Conservation (phyloP, 345 rosid genomes). For the Corchorus capsularis region DNA sequence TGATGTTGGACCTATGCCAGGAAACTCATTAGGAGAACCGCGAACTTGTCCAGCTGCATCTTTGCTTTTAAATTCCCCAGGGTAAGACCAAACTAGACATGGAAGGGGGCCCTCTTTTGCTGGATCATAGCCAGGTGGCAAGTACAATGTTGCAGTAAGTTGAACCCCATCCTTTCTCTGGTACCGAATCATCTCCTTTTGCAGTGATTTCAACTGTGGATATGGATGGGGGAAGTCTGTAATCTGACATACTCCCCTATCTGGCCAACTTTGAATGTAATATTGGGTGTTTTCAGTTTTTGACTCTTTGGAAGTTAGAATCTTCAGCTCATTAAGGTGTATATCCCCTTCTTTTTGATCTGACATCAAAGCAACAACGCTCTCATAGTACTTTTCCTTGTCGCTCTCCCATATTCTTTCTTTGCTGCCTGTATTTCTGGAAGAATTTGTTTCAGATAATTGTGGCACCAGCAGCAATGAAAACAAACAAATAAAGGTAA, state of each 20-base stretch:
- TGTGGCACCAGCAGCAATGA: conserved; percentile 18
- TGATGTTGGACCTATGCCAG: conserved; percentile 94
- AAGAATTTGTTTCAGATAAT: conserved; percentile 37
- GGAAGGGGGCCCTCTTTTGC: conserved; percentile 92
- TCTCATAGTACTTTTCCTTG: conserved; percentile 85
- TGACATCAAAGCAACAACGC: conserved; percentile 90
- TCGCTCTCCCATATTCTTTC: conserved; percentile 98
- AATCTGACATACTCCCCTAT: conserved; percentile 72
- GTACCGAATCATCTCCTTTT: conserved; percentile 97
- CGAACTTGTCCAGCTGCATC: conserved; percentile 99
- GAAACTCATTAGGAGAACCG: conserved; percentile 97
- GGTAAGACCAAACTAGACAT: conserved; percentile 94
- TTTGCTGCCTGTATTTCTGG: conserved; percentile 88
- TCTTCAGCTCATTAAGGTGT: conserved; percentile 64
- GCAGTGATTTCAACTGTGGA: conserved; percentile 87
- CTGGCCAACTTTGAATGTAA: conserved; percentile 82
- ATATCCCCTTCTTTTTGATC: conserved; percentile 83
- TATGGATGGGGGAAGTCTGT: conserved; percentile 95
- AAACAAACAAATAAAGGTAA: background rate
- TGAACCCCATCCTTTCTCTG: conserved; percentile 96
- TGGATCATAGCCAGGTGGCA: conserved; percentile 93
- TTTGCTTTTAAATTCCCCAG: conserved; percentile 99
- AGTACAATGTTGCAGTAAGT: conserved; percentile 90
- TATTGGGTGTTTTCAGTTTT: conserved; percentile 95
- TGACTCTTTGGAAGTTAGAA: conserved; percentile 89